Percentiles rank a stretch among this genome's conserved stretches.
Conservation (phyloP, 345 rosid genomes). For the Turritis glabra region DNA sequence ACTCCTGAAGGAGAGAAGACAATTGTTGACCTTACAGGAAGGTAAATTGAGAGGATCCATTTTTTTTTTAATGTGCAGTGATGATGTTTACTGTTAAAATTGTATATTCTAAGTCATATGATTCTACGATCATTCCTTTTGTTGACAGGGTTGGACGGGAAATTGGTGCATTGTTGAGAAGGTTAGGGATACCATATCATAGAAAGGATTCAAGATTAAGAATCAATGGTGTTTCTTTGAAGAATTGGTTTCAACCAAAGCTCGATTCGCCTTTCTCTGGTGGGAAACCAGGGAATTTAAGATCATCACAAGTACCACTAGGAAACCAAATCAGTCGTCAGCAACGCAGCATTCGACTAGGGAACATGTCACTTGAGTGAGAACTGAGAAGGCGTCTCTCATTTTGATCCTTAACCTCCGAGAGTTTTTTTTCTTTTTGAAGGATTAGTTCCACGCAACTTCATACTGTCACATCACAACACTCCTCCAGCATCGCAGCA, state of each 20-base stretch:
- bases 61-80: not conserved
- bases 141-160: constrained; percentile 62
- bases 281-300: constrained; percentile 59
- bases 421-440: constrained; percentile 15
- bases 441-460: constrained; percentile 29
- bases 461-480: constrained; percentile 25
- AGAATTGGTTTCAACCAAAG: constrained; percentile 87
- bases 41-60: constrained; percentile 42
- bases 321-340: constrained; percentile 70
- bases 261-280: constrained; percentile 62
- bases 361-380: constrained; percentile 63
- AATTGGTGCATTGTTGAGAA: constrained; percentile 70
- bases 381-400: constrained; percentile 29
- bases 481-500: constrained; percentile 14
- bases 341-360: constrained; percentile 76
- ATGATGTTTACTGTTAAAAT: not conserved
- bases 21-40: constrained; percentile 66
- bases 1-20: constrained; percentile 58
- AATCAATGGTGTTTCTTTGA: constrained; percentile 70
- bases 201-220: constrained; percentile 76
- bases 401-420: constrained; percentile 33
- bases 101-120: not conserved
- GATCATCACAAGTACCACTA: constrained; percentile 49
- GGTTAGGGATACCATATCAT: constrained; percentile 66
- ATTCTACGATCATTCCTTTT: constrained; percentile 17